Conservation (phyloP, 441 rosid genomes). For the Corymbia citriodora region DNA sequence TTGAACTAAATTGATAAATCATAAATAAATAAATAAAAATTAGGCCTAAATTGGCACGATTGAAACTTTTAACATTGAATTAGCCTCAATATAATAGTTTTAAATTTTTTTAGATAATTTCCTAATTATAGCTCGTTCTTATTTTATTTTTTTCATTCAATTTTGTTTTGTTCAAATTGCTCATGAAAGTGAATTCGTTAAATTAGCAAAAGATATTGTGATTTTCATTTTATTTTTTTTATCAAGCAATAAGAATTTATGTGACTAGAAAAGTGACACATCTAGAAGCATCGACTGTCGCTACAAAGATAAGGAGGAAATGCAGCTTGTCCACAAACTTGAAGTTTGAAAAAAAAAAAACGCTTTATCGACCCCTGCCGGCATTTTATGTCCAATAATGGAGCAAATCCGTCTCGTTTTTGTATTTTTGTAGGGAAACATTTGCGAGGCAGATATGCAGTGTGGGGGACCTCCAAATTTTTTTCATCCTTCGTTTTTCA, state of each 20-base stretch:
- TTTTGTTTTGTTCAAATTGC: not conserved
- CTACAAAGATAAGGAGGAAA: not conserved
- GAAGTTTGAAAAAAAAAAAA: not conserved
- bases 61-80: accelerated
- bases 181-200: not conserved
- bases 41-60: accelerated
- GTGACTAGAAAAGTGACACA: not conserved
- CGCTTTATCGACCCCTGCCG: not conserved
- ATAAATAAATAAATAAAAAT: too few relatives aligned
- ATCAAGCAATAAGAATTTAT: not conserved
- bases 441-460: not conserved
- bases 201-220: not conserved
- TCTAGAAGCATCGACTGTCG: not conserved
- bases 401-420: not conserved
- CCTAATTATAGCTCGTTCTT: too few relatives aligned
- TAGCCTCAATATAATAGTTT: accelerated
- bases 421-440: not conserved
- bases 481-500: not conserved
- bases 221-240: not conserved
- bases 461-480: not conserved
- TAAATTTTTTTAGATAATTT: too few relatives aligned
- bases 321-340: not conserved
- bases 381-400: not conserved
- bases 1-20: too few relatives aligned
- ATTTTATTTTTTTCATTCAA: not conserved